phyloP scores from a whole-genome alignment of 1,284 basidiomycete species.

The Melampsora americana region DNA sequence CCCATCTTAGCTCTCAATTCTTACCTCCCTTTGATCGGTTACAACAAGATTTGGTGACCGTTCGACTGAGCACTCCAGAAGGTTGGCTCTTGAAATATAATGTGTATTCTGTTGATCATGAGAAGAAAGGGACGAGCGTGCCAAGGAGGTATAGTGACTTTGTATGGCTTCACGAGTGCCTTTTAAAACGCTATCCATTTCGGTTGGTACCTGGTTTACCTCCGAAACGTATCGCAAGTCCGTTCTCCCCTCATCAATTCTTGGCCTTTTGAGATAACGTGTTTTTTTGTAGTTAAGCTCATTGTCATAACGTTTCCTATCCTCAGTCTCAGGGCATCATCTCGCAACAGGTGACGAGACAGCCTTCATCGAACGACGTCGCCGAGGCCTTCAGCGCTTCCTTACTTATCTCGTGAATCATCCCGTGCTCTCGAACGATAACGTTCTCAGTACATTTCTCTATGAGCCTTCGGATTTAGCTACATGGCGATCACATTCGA shows the following conservation, averaged over 20 bases:
- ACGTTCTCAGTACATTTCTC: slow-evolving; percentile 69
- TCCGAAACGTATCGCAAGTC: slow-evolving; percentile 82
- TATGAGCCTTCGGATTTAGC: slow-evolving; percentile 46
- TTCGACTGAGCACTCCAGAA: slow-evolving; percentile 32
- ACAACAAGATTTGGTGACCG: slow-evolving; percentile 28
- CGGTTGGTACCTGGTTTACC: slow-evolving; percentile 81
- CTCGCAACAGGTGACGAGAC: slow-evolving; percentile 65
- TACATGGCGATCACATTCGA: slow-evolving; percentile 45
- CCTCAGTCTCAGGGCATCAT: slow-evolving; percentile 44
- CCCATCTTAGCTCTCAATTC: slow-evolving; percentile 20
- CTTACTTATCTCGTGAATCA: slow-evolving; percentile 82
- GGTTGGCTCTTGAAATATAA: slow-evolving; percentile 43
- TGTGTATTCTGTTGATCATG: slow-evolving; percentile 42
- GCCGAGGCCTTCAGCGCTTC: slow-evolving; percentile 78
- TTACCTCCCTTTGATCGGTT: slow-evolving; percentile 19
- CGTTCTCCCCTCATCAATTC: slow-evolving; percentile 54
- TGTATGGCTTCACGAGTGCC: slow-evolving; percentile 76
- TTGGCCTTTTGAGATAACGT: slow-evolving; percentile 11
- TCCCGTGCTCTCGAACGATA: slow-evolving; percentile 80
- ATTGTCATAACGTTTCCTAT: background rate
- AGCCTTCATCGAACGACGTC: slow-evolving; percentile 79
- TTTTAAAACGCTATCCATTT: slow-evolving; percentile 75
- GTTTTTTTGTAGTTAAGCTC: background rate
- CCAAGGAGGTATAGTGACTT: slow-evolving; percentile 76
- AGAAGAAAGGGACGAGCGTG: slow-evolving; percentile 52